phyloP scores from a whole-genome alignment of 106 monocot species.

The Phalaenopsis aphrodite region DNA sequence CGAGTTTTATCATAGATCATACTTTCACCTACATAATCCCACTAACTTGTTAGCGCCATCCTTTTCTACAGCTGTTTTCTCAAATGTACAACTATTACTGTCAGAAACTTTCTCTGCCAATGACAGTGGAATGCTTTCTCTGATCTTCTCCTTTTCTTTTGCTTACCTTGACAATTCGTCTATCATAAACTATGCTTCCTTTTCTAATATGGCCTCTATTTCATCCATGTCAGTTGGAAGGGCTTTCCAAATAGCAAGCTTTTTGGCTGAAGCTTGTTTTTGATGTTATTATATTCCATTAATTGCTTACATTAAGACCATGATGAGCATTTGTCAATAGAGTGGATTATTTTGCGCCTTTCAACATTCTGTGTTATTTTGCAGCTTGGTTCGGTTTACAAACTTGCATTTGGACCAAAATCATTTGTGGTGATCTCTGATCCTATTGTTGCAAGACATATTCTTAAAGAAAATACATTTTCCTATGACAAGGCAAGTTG shows the following conservation, averaged over 20 bases:
- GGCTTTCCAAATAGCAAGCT: neutral
- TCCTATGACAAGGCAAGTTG: conserved; percentile 86
- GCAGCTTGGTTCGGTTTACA: conserved; percentile 98
- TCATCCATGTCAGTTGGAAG: neutral
- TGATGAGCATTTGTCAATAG: neutral
- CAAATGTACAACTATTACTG: conserved; percentile 1
- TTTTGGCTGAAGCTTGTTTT: neutral
- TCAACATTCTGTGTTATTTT: conserved; percentile 7
- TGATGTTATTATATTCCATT: neutral
- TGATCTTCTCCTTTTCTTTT: neutral
- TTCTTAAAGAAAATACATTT: conserved; percentile 93
- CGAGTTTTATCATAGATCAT: neutral
- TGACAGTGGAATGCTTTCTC: neutral
- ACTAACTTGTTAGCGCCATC: neutral
- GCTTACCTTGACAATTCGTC: neutral
- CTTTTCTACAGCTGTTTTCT: neutral
- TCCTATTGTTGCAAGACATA: conserved; percentile 88
- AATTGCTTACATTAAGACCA: neutral
- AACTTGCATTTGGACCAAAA: conserved; percentile 97
- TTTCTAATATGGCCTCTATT: neutral
- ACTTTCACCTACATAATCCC: neutral
- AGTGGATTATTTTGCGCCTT: neutral
- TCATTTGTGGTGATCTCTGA: conserved; percentile 96
- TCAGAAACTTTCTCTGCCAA: neutral
- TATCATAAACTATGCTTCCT: neutral